phyloP scores from a whole-genome alignment of 139 green algal genomes.

The Chlorella sp. region DNA sequence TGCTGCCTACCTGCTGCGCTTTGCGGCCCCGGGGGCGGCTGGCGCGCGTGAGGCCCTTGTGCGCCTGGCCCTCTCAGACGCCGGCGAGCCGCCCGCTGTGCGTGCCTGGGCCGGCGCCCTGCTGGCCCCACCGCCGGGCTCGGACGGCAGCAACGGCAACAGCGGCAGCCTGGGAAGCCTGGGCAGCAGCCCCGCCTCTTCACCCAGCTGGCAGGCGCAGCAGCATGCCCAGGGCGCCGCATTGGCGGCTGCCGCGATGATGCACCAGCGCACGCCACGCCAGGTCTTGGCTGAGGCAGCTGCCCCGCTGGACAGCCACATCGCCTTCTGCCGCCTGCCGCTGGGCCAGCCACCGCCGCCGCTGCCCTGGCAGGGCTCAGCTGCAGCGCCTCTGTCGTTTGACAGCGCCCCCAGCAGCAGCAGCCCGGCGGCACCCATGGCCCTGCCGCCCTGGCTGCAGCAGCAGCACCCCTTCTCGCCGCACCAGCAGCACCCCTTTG shows the following conservation, averaged over 20 bases:
- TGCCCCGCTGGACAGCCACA: background rate
- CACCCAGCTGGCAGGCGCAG: background rate
- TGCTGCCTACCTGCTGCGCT: conserved; percentile 27
- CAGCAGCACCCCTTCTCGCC: background rate
- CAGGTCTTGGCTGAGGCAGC: conserved; percentile 2
- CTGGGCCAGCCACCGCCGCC: background rate
- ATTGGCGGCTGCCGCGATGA: background rate
- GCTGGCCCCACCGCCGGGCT: background rate
- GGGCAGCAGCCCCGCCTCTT: background rate
- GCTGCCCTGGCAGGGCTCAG: conserved; percentile 3
- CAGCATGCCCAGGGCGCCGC: background rate
- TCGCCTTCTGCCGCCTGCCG: background rate
- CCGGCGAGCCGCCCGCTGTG: conserved; percentile 11
- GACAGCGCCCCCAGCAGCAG: background rate
- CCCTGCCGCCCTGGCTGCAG: background rate
- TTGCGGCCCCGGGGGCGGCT: background rate
- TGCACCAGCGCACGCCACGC: background rate
- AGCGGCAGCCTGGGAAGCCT: background rate
- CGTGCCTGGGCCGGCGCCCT: conserved; percentile 4
- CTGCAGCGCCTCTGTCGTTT: background rate
- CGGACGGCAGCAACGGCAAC: background rate
- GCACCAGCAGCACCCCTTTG: background rate
- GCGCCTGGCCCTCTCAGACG: conserved; percentile 6
- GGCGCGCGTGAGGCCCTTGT: conserved; percentile 11
- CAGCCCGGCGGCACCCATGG: background rate